These are phyloP conservation scores for Monilinia aucupariae DNA, from an alignment of 2,329 filamentous ascomycete species.

Conservation along the genomic window DNA sequence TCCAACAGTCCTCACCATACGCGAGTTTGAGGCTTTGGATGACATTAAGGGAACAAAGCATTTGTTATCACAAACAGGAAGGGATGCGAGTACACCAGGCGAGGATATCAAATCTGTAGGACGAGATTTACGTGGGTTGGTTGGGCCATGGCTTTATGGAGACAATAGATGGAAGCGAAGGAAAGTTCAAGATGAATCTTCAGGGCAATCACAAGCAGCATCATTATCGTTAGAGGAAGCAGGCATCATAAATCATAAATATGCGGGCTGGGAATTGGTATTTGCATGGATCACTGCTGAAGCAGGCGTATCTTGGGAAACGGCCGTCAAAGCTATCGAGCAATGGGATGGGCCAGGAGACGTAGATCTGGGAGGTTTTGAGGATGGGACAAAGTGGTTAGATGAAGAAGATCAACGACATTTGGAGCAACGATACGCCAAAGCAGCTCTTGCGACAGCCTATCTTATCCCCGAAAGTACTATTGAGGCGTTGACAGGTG, in stretches of 20 bases:
- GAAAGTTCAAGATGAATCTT: slow-evolving; percentile 32
- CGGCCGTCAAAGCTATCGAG: slow-evolving; percentile 58
- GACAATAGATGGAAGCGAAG: slow-evolving; percentile 52
- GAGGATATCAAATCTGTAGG: slow-evolving; percentile 41
- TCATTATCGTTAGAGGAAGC: slow-evolving; percentile 27
- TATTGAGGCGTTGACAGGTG: slow-evolving; percentile 51
- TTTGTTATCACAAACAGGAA: slow-evolving; percentile 54
- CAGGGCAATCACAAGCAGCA: slow-evolving; percentile 16
- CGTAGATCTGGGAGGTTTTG: slow-evolving; percentile 59
- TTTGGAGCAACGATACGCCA: slow-evolving; percentile 60
- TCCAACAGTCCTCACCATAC: slow-evolving; percentile 46
- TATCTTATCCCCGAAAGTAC: slow-evolving; percentile 61
- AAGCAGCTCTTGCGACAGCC: slow-evolving; percentile 60
- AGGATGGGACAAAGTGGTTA: slow-evolving; percentile 47
- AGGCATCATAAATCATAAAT: slow-evolving; percentile 35
- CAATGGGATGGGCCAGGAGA: slow-evolving; percentile 71
- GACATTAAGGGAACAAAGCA: slow-evolving; percentile 55
- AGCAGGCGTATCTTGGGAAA: slow-evolving; percentile 54
- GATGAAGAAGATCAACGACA: slow-evolving; percentile 55
- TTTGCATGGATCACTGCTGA: slow-evolving; percentile 61
- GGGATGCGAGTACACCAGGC: slow-evolving; percentile 14
- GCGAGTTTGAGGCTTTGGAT: slow-evolving; percentile 57
- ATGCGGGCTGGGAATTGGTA: slow-evolving; percentile 63
- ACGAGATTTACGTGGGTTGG: slow-evolving; percentile 60
- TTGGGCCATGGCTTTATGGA: slow-evolving; percentile 70